Percentiles rank a stretch among this genome's conserved stretches.
These are phyloP conservation scores for Starmerella vitae DNA, from an alignment of 805 yeast species.

Conservation along the genomic window DNA sequence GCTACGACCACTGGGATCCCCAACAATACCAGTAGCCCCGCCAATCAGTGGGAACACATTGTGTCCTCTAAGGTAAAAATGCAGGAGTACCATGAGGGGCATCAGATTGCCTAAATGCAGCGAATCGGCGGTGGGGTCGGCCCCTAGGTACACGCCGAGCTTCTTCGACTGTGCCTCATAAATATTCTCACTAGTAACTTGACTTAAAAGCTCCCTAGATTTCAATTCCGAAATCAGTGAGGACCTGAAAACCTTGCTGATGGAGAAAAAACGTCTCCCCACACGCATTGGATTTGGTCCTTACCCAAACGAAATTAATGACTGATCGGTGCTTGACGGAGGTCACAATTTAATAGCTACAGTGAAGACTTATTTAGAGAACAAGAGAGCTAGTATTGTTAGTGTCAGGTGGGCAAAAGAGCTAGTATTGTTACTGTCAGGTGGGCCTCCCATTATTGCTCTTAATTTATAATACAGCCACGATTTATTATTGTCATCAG, in stretches of 20 bases:
- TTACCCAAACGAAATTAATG: no score
- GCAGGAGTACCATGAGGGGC: conserved; percentile 74
- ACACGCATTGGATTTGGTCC: no score
- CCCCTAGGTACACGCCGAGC: conserved; percentile 74
- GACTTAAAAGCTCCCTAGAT: conserved; percentile 37
- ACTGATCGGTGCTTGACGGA: no score
- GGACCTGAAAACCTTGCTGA: background rate
- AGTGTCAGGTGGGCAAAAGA: no score
- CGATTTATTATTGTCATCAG: no score
- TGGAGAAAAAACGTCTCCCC: conserved; percentile 1
- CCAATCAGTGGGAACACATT: conserved; percentile 62
- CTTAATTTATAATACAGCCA: no score
- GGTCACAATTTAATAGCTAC: no score
- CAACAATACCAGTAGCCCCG: conserved; percentile 82
- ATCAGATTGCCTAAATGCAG: conserved; percentile 82
- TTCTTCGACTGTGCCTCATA: conserved; percentile 27
- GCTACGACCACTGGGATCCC: conserved; percentile 88
- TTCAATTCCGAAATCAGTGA: conserved; percentile 33
- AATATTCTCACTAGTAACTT: conserved; percentile 21
- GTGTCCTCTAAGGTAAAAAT: conserved; percentile 76
- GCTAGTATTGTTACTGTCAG: no score
- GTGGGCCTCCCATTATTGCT: no score
- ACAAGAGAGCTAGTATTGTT: no score
- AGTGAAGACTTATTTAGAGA: no score
- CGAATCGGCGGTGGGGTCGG: conserved; percentile 87